These are phyloP conservation scores for Penicillium concentricum DNA, from an alignment of 2,329 filamentous ascomycete genomes.

Conservation along the genomic window DNA sequence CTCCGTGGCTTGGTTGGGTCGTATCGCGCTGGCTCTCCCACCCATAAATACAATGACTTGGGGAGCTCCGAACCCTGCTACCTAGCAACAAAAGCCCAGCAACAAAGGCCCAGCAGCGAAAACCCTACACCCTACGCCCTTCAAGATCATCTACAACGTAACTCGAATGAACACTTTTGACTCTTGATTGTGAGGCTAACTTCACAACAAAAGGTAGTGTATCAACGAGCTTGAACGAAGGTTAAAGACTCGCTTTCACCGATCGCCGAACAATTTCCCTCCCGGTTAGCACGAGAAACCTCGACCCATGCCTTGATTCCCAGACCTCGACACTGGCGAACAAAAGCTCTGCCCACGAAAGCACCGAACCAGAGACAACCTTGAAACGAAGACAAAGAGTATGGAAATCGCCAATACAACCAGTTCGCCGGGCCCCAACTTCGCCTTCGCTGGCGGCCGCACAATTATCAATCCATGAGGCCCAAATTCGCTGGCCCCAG, in stretches of 20 bases:
- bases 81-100: no score
- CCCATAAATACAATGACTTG: not conserved
- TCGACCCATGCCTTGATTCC: not conserved
- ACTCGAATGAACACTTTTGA: not conserved
- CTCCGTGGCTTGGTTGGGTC: not conserved
- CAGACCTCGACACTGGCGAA: not conserved
- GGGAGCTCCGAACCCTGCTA: no score
- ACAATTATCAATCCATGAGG: not conserved
- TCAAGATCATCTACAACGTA: not conserved
- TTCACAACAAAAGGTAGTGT: not conserved
- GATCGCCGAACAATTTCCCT: not conserved
- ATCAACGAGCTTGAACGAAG: not conserved
- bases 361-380: not conserved
- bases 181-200: slow-evolving; percentile 5
- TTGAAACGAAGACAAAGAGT: not conserved
- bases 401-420: not conserved
- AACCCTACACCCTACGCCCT: not conserved
- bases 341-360: not conserved
- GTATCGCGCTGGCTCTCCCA: not conserved
- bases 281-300: not conserved
- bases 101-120: not conserved
- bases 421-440: not conserved
- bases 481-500: slow-evolving; percentile 4
- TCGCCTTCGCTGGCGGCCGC: not conserved
- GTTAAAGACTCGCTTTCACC: not conserved